Conservation (phyloP, 768 basidiomycete genomes). For the Strobilomyces dryophilus region DNA sequence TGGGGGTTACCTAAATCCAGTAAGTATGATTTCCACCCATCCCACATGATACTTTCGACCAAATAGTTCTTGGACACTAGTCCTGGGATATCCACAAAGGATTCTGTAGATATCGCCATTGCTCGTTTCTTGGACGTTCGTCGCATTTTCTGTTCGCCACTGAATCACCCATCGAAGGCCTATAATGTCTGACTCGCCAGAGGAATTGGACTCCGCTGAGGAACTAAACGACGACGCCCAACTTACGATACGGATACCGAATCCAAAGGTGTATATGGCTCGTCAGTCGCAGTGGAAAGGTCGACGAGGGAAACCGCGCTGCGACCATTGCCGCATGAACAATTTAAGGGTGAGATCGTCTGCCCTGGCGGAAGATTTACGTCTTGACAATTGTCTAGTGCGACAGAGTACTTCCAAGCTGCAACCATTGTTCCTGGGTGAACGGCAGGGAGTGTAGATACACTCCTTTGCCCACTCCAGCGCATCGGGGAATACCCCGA, state of each 20-base stretch:
- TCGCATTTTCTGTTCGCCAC: slow-evolving; percentile 17
- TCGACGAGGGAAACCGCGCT: slow-evolving; percentile 68
- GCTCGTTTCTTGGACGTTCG: slow-evolving; percentile 1
- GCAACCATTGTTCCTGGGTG: slow-evolving; percentile 69
- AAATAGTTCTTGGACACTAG: slow-evolving; percentile 9
- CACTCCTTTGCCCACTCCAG: slow-evolving; percentile 70
- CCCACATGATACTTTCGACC: slow-evolving; percentile 3
- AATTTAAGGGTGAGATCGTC: slow-evolving; percentile 59
- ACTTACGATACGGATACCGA: slow-evolving; percentile 63
- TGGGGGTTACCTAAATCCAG: slow-evolving; percentile 7
- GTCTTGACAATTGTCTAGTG: slow-evolving; percentile 41
- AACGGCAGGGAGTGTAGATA: slow-evolving; percentile 64
- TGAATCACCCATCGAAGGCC: slow-evolving; percentile 9
- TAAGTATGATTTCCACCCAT: slow-evolving; percentile 12
- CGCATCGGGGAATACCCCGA: slow-evolving; percentile 69
- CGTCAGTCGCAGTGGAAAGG: slow-evolving; percentile 74
- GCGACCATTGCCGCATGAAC: slow-evolving; percentile 67
- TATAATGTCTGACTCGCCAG: slow-evolving; percentile 34
- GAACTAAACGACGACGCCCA: slow-evolving; percentile 46
- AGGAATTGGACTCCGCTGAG: slow-evolving; percentile 37
- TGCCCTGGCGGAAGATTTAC: slow-evolving; percentile 1
- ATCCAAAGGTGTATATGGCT: slow-evolving; percentile 62
- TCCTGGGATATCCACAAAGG: background rate
- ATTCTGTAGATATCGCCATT: slow-evolving; percentile 5
- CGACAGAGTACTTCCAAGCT: slow-evolving; percentile 64